phyloP scores from a whole-genome alignment of 257 asterid genomes.

The Apocynum venetum region DNA sequence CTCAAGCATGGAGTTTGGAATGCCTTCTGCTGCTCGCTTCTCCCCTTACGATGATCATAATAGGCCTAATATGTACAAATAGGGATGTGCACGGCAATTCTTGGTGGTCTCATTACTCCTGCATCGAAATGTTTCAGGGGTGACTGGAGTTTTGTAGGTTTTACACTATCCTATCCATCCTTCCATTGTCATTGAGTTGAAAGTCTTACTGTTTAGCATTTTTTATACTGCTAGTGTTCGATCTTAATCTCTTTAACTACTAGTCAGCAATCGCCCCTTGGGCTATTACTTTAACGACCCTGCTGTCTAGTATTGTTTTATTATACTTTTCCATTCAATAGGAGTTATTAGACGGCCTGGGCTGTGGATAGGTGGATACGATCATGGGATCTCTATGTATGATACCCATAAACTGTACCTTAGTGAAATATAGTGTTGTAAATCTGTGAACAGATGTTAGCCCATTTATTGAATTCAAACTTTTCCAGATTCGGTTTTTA shows the following conservation, averaged over 20 bases:
- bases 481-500: too few species aligned
- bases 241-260: not conserved
- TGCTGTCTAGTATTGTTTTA: not conserved
- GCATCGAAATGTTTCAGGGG: not conserved
- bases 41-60: conserved; percentile 33
- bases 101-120: not conserved
- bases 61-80: conserved; percentile 44
- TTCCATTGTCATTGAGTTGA: not conserved
- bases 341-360: too few species aligned
- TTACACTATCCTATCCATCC: not conserved
- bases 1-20: conserved; percentile 30
- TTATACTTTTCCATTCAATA: not conserved
- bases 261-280: not conserved
- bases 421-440: not conserved
- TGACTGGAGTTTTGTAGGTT: conserved; percentile 7
- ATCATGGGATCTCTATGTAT: not conserved
- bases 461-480: not conserved
- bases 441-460: not conserved
- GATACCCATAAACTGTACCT: not conserved
- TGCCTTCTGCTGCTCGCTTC: conserved; percentile 41
- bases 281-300: not conserved
- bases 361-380: not conserved
- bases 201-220: not conserved
- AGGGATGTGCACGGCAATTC: conserved; percentile 9
- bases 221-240: too few species aligned